phyloP scores from a whole-genome alignment of 139 green algal genomes.

The Volvox africanus region DNA sequence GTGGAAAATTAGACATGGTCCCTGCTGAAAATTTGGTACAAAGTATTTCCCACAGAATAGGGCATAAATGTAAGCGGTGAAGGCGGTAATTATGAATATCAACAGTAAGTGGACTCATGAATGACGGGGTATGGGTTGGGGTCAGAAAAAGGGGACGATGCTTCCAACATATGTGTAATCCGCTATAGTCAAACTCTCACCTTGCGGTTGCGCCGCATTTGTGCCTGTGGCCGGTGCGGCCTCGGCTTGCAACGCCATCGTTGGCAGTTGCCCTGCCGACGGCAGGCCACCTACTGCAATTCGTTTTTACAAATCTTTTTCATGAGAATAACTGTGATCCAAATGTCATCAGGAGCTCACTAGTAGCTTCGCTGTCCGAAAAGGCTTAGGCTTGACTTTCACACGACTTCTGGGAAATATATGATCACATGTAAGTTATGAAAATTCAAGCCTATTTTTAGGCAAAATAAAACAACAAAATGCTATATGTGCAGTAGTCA shows the following conservation, averaged over 20 bases:
- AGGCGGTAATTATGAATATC: too few relatives aligned
- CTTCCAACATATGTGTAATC: neutral
- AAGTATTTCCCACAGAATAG: neutral
- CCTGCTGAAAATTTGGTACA: neutral
- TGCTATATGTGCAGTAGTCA: too few relatives aligned
- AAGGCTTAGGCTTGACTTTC: neutral
- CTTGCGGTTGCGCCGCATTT: neutral
- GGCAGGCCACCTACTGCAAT: neutral
- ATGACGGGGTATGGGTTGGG: neutral
- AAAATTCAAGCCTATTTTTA: too few relatives aligned
- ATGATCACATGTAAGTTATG: too few relatives aligned
- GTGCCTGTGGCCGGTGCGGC: neutral
- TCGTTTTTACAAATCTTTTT: neutral
- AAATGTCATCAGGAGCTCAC: neutral
- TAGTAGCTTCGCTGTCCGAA: neutral
- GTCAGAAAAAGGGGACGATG: neutral
- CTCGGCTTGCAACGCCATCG: conserved; percentile 10
- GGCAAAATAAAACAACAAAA: too few relatives aligned
- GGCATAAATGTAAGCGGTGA: neutral
- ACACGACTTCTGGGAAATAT: too few relatives aligned
- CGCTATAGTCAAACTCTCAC: neutral
- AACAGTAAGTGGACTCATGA: neutral
- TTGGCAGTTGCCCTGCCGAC: neutral
- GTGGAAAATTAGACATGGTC: neutral
- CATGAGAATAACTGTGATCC: neutral